A percentile compares a stretch with the other conserved stretches of the same genome.
These are phyloP conservation scores for Kockiozyma suomiensis DNA, from an alignment of 805 yeast genomes.

Conservation along the genomic window DNA sequence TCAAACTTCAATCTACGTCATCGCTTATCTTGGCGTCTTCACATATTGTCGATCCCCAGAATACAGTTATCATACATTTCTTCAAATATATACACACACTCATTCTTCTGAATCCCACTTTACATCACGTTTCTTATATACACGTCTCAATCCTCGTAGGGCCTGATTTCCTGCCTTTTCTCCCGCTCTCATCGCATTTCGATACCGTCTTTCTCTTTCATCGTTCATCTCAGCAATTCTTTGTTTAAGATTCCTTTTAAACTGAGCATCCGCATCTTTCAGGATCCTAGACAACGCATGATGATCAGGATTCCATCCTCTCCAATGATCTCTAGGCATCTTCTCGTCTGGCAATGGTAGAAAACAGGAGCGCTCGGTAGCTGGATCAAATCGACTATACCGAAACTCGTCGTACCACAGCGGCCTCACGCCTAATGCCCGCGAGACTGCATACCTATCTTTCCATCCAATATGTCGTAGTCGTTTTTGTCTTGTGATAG, in stretches of 20 bases:
- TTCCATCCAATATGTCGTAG: not conserved
- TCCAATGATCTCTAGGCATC: conserved; percentile 2
- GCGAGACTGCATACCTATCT: conserved; percentile 2
- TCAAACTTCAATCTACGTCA: not conserved
- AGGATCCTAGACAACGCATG: not conserved
- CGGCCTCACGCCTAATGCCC: conserved; percentile 5
- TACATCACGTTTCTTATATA: not conserved
- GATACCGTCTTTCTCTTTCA: not conserved
- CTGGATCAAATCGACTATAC: not conserved
- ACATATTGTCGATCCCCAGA: no score
- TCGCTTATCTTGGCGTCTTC: not conserved
- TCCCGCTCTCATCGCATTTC: not conserved
- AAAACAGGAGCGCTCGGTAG: not conserved
- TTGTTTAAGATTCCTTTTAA: not conserved
- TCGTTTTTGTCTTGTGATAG: not conserved
- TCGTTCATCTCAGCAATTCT: not conserved
- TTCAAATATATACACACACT: not conserved
- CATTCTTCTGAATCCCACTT: not conserved
- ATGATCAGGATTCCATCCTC: conserved; percentile 7
- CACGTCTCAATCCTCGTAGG: not conserved
- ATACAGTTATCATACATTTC: not conserved
- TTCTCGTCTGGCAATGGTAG: conserved; percentile 4
- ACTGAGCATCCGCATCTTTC: not conserved
- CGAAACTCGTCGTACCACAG: not conserved
- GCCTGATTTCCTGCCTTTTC: not conserved